A percentile compares a stretch with the other conserved stretches of the same genome.
phyloP scores from a whole-genome alignment of 225 moss, liverwort and hornwort genomes.

The Takakia lepidozioides region DNA sequence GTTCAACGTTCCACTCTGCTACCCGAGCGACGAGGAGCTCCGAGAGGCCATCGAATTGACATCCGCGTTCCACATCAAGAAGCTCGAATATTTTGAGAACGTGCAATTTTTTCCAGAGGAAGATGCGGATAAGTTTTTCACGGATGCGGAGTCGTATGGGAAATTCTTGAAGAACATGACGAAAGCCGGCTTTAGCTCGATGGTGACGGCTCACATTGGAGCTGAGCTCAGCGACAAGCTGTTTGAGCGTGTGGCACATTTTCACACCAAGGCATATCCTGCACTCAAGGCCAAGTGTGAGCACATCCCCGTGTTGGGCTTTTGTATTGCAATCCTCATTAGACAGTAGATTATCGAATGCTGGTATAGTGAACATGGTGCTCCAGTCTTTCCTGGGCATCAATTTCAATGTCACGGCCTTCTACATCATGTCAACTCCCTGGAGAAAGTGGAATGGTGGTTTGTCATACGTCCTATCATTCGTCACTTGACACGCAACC shows the following conservation, averaged over 20 bases:
- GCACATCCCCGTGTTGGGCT: no score
- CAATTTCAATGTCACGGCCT: no score
- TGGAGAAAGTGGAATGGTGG: no score
- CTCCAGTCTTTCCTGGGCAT: no score
- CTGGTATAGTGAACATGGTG: no score
- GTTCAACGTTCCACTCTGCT: conserved; percentile 25
- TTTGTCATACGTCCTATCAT: no score
- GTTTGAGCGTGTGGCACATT: conserved; percentile 28
- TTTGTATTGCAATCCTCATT: no score
- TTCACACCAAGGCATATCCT: no score
- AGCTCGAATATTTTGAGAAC: conserved; percentile 23
- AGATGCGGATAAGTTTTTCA: conserved; percentile 8
- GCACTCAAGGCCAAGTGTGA: no score
- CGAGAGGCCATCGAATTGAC: conserved; percentile 16
- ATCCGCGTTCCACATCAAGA: conserved; percentile 14
- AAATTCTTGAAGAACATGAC: conserved; percentile 25
- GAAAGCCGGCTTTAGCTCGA: conserved; percentile 18
- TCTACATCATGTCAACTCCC: no score
- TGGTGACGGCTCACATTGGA: conserved; percentile 24
- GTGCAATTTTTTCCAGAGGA: conserved; percentile 21
- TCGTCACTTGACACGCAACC: no score
- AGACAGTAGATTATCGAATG: no score
- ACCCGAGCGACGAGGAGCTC: conserved; percentile 23
- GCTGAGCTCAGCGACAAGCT: conserved; percentile 12
- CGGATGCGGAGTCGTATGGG: conserved; percentile 17